Conservation (phyloP, 495 filamentous ascomycete genomes). For the Immersiella caudata region DNA sequence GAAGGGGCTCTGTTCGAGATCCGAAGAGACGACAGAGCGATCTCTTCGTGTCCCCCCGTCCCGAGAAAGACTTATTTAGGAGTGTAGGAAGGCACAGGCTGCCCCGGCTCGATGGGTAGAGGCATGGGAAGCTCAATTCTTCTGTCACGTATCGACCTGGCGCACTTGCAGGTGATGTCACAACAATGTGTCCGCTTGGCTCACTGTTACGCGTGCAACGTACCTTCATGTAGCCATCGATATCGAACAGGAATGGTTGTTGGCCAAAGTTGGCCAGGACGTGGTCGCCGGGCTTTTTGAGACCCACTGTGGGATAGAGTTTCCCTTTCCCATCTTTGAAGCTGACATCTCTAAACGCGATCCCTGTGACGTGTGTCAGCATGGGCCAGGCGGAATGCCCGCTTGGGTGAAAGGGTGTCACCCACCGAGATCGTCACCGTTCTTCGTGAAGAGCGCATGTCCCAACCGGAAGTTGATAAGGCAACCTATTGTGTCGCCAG, state of each 20-base stretch:
- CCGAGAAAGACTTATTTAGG: too few species aligned
- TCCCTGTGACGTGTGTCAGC: slow-evolving; percentile 53
- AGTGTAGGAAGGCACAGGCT: too few species aligned
- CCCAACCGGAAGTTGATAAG: slow-evolving; percentile 89
- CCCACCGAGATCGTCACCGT: slow-evolving; percentile 77
- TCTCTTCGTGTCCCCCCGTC: too few species aligned
- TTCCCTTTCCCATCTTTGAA: slow-evolving; percentile 62
- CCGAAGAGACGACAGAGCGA: too few species aligned
- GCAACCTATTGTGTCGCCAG: slow-evolving; percentile 85
- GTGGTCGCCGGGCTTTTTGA: slow-evolving; percentile 86
- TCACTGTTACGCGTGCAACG: slow-evolving; percentile 6
- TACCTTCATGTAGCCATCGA: slow-evolving; percentile 85
- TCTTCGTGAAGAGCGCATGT: slow-evolving; percentile 94
- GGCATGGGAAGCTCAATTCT: too few species aligned
- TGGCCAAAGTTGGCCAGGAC: slow-evolving; percentile 92
- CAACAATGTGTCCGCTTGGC: neutral
- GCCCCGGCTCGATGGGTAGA: too few species aligned
- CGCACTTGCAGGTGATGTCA: neutral
- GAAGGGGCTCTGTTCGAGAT: too few species aligned
- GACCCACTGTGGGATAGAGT: slow-evolving; percentile 86
- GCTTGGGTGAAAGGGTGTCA: slow-evolving; percentile 11
- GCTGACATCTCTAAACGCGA: slow-evolving; percentile 80
- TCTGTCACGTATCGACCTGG: neutral
- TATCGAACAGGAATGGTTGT: slow-evolving; percentile 86
- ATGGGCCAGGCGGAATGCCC: neutral